phyloP scores from a whole-genome alignment of 768 basidiomycete genomes.

The Mrakia frigida region DNA sequence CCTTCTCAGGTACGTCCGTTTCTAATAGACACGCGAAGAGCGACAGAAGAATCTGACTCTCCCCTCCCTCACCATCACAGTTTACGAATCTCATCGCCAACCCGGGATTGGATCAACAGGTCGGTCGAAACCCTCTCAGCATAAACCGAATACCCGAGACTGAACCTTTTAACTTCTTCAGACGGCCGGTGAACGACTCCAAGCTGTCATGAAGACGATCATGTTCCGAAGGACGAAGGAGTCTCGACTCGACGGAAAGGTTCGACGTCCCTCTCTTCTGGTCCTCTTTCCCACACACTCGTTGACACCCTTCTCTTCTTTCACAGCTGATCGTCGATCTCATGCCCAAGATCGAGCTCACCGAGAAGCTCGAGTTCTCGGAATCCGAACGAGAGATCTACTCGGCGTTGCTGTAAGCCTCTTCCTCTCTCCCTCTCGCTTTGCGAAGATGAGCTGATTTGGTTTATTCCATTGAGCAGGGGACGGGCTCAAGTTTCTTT shows the following conservation, averaged over 20 bases:
- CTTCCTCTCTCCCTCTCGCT: not conserved
- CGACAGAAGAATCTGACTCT: too few relatives aligned
- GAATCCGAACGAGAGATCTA: slow-evolving; percentile 62
- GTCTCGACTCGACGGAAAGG: slow-evolving; percentile 60
- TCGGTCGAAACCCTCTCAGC: not conserved
- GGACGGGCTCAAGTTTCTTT: too few relatives aligned
- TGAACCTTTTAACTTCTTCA: not conserved
- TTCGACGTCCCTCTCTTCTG: slow-evolving; percentile 34
- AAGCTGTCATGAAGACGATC: slow-evolving; percentile 51
- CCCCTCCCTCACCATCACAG: not conserved
- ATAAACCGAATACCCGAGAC: too few relatives aligned
- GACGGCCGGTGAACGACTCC: slow-evolving; percentile 56
- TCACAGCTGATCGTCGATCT: slow-evolving; percentile 11
- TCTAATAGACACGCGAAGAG: too few relatives aligned
- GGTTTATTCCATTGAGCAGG: too few relatives aligned
- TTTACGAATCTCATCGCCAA: slow-evolving; percentile 42
- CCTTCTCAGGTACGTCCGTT: slow-evolving; percentile 49
- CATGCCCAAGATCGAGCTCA: slow-evolving; percentile 43
- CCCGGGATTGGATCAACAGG: slow-evolving; percentile 45
- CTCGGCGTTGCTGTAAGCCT: slow-evolving; percentile 32
- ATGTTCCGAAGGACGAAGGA: slow-evolving; percentile 65
- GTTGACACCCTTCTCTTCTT: not conserved
- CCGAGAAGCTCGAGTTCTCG: slow-evolving; percentile 56
- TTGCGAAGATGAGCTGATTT: not conserved
- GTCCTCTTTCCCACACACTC: not conserved